Conservation (phyloP, 441 rosid genomes). For the Adansonia gregorii region DNA sequence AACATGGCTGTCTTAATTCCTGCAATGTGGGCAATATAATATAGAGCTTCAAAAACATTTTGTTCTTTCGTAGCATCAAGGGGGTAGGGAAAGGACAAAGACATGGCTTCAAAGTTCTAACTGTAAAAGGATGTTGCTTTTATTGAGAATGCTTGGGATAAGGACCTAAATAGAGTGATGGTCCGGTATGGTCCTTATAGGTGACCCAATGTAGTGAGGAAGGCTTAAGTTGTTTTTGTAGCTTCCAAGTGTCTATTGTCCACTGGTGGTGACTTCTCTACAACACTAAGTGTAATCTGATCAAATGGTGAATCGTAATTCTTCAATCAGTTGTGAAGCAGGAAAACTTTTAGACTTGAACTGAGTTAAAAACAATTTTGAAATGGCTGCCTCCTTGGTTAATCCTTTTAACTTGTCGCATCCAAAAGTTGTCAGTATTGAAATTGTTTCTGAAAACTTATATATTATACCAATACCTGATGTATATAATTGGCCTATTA, state of each 20-base stretch:
- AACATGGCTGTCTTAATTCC: background rate
- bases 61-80: conserved; percentile 6
- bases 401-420: background rate
- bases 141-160: conserved; percentile 3
- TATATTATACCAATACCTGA: background rate
- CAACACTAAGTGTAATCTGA: background rate
- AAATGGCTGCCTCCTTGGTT: conserved; percentile 19
- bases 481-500: background rate
- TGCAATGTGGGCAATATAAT: conserved; percentile 7
- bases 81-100: conserved; percentile 5
- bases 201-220: background rate
- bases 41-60: conserved; percentile 1
- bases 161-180: conserved; percentile 14
- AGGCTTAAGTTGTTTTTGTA: conserved; percentile 13
- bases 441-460: background rate
- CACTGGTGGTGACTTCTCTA: background rate
- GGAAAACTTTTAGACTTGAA: conserved; percentile 11
- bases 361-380: background rate
- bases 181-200: background rate
- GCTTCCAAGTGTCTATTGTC: conserved; percentile 10
- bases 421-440: conserved; percentile 1
- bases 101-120: background rate
- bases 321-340: background rate
- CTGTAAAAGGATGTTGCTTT: conserved; percentile 12
- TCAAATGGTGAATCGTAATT: background rate